phyloP scores from a whole-genome alignment of 352 stramenopile species.

The Phytophthora lateralis region DNA sequence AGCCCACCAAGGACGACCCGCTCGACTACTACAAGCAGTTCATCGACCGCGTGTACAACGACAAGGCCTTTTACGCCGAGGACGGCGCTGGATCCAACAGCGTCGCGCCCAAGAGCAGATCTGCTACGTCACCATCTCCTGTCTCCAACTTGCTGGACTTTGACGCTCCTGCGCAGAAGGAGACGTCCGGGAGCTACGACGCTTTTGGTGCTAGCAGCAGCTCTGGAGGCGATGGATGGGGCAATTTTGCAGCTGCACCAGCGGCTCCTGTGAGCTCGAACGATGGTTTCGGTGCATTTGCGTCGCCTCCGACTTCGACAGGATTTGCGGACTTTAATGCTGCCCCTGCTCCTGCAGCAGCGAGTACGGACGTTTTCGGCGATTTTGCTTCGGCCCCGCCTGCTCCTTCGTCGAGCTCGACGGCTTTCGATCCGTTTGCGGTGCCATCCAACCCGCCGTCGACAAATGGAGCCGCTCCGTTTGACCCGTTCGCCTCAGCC shows the following conservation, averaged over 20 bases:
- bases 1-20: slow-evolving; percentile 73
- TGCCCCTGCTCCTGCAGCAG: slow-evolving; percentile 24
- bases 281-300: slow-evolving; percentile 55
- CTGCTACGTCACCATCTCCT: slow-evolving; percentile 8
- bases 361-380: slow-evolving; percentile 30
- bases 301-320: slow-evolving; percentile 16
- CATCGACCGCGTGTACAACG: slow-evolving; percentile 86
- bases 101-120: slow-evolving; percentile 5
- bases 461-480: slow-evolving; percentile 25
- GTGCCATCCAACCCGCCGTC: slow-evolving; percentile 15
- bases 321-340: slow-evolving; percentile 54
- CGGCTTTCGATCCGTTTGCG: slow-evolving; percentile 44
- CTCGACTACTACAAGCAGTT: slow-evolving; percentile 89
- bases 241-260: slow-evolving; percentile 36
- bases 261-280: slow-evolving; percentile 23
- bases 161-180: slow-evolving; percentile 35
- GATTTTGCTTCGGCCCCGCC: slow-evolving; percentile 38
- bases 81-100: slow-evolving; percentile 21
- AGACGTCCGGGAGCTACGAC: slow-evolving; percentile 38
- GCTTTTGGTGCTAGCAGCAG: slow-evolving; percentile 37
- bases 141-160: slow-evolving; percentile 67
- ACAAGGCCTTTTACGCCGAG: slow-evolving; percentile 78
- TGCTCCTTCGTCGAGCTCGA: slow-evolving; percentile 30
- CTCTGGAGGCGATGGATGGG: slow-evolving; percentile 34
- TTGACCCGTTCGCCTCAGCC: slow-evolving; percentile 38